Percentiles rank a stretch among this genome's conserved stretches.
Evolutionary conservation across 345 rosid species (phyloP).

Genomic region (Viola odorata): DNA sequence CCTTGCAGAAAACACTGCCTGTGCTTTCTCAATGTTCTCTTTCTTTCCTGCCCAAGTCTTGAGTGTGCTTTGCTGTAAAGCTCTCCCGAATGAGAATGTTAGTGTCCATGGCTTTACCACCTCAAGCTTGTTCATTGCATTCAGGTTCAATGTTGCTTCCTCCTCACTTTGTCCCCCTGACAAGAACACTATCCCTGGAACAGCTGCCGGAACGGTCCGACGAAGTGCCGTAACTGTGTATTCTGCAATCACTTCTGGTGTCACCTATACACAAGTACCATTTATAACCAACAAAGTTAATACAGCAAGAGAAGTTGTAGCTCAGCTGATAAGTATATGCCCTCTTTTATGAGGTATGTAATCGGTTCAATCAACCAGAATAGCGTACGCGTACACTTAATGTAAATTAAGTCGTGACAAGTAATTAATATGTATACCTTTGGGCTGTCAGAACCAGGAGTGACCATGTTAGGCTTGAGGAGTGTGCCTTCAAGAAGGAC

Average conservation of each 20-base stretch:
- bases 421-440: slow-evolving; percentile 50
- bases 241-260: slow-evolving; percentile 65
- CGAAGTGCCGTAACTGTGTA: slow-evolving; percentile 71
- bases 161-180: slow-evolving; percentile 93
- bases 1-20: slow-evolving; percentile 58
- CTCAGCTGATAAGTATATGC: neutral
- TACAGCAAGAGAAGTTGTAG: too few relatives aligned
- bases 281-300: too few relatives aligned
- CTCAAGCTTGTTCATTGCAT: slow-evolving; percentile 82
- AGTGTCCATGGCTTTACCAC: slow-evolving; percentile 87
- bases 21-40: slow-evolving; percentile 69
- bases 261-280: too few relatives aligned
- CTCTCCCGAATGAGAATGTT: slow-evolving; percentile 93
- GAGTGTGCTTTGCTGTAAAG: slow-evolving; percentile 89
- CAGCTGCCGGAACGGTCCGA: slow-evolving; percentile 81
- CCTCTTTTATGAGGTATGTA: too few relatives aligned
- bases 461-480: slow-evolving; percentile 96
- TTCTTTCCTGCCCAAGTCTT: slow-evolving; percentile 86
- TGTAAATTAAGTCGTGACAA: too few relatives aligned
- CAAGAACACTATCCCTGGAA: slow-evolving; percentile 81
- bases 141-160: slow-evolving; percentile 70
- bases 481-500: slow-evolving; percentile 95
- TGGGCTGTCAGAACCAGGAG: slow-evolving; percentile 84
- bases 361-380: too few relatives aligned
- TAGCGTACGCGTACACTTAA: too few relatives aligned